Evolutionary conservation across 805 yeast genomes (phyloP), one percentile per base, ranked within the genome.

Genomic region (Sugiyamaella marilandica): DNA sequence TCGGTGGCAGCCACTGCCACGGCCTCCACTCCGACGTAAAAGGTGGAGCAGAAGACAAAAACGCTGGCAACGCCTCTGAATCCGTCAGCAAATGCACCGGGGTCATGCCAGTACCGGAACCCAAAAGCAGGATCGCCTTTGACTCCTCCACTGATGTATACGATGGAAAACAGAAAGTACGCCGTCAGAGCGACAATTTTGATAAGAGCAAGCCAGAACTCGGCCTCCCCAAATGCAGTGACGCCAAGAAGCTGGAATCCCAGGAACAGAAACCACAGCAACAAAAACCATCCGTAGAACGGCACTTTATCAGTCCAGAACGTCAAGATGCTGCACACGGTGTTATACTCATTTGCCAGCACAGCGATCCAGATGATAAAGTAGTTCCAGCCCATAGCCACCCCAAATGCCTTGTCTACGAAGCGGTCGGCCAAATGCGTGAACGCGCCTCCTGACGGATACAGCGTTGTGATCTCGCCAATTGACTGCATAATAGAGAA

Each of bases 301-400:
- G 77, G 79, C 14, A 75, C 79, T 55, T 77, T 74, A 52, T 61
- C 76, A 35, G 62, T 74, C 86, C 86, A 82, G 62, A 68, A 82
- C 60, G 74, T 67, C 48, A 81, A 72, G 2, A 82, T 74, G 59
- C 81, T 74, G 11, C 84, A 74, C 2, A 84, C 83, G 2, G 85
- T 83, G 36, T 80, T 82, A 46, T 84, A 70, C 63, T 84, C 90
- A 54, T 83, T 70, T 0, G 90, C 88, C 51, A 83, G 70, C 24
- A 82, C 75, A 46, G 82, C 82, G 21, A 83, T 68, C 82, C 82
- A 80, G 65, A 81, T 85, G 57, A 84, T 65, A 53, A 79, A 80
- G 62, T 84, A 84, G 65, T 82, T 82, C 87, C 85, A 81, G 36
- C 86, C 87, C 65, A 83, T 79, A 45, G 88, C 81, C 62, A 84